Evolutionary conservation across 768 basidiomycete genomes (phyloP), one percentile per base, ranked within the genome.

Genomic region (Mycena olivaceomarginata): DNA sequence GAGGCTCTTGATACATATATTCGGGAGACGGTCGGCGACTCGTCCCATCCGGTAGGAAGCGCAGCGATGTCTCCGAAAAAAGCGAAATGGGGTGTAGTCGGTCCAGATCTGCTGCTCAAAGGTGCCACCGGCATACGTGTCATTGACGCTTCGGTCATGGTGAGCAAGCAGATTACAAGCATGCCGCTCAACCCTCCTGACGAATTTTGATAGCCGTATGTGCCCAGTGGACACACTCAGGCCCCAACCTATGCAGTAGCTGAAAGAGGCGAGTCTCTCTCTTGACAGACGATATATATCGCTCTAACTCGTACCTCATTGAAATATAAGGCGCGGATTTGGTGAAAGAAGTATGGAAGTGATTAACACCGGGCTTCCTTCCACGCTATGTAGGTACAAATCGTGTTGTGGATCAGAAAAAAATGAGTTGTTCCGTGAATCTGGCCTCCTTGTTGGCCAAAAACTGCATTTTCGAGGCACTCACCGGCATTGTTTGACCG

Each of bases 101-200:
- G 85, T 81, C 83, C 86, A 5, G 80, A 86, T 69, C 74, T 89
- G 6, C 76, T 64, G 11, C 83, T 89, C 13, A 87, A 88, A 75
- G 82, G 83, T 4, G 81, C 83, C 0, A 64, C 45, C 3, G 87
- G 85, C 10, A 70, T 89, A 67, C 77, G 88, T 11, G 79, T 89
- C 15, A 84, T 88, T 7, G 87, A 89, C 79, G 86, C 86, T 6
- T 86, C 85, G 16, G 81, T 87, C 20, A 77, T 87, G 66, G 87
- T 85, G 60, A 78, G 86, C 69, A 4, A 13, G 12, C 9, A 31
- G 9, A 22, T 59, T 25, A 4, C 7, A 22, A 13, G 8, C 8
- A 20, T 41, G 25, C 11, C 51, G 22, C 22, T 31, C 1, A 22
- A n/a, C 4, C 8, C 65, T 67, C 31, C 31, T 31, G 51, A n/a